Base-by-base conservation (phyloP, 169 alveolate genomes). In the Cryptosporidium parvum region DNA sequence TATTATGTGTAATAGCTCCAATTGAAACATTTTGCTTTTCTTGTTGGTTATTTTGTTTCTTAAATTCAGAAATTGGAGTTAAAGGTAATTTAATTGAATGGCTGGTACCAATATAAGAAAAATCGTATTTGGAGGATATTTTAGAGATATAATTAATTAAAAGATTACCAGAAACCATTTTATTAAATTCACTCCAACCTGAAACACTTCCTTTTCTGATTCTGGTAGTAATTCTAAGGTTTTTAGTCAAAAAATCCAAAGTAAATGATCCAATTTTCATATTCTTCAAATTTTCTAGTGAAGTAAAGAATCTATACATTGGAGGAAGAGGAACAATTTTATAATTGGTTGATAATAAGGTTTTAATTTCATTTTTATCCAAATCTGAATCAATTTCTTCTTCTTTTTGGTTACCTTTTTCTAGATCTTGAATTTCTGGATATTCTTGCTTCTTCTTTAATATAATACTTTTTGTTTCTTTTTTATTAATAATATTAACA, bases 291-390 rank as follows among this genome's bases (percentile, higher is more conserved):
- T 61, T 80, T 33, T 80, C 89, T 1, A 62, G 16, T 7, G 89
- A 29, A 2, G 89, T 80, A 48, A 80, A 80, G 35, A 45, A 80
- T 35, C 89, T 58, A 31, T 44, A 80, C 73, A 80, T 62, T 65
- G 89, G 89, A 37, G 89, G 89, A 29, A 80, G 75, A 14, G 89
- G 89, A 12, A 80, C 44, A 10, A 65, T 37, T 29, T 42, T 44
- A 65, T 62, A 44, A 37, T 65, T 80, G 4, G 58, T 44, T 18
- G 67, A 42, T 21, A 56, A 10, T 29, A 56, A 10, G 14, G 67
- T 6, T 21, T 6, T n/a, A 6, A 56, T 26, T 21, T 56, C 67
- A 1, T 9, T 56, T 56, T 29, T 56, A n/a, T 56, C 67, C 18
- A 26, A 8, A 9, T 56, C 35, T 26, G 12, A 6, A 9, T 26